Evolutionary conservation across 768 basidiomycete genomes (phyloP), one percentile per base, ranked within the genome.

Genomic region (Kockovaella imperatae): DNA sequence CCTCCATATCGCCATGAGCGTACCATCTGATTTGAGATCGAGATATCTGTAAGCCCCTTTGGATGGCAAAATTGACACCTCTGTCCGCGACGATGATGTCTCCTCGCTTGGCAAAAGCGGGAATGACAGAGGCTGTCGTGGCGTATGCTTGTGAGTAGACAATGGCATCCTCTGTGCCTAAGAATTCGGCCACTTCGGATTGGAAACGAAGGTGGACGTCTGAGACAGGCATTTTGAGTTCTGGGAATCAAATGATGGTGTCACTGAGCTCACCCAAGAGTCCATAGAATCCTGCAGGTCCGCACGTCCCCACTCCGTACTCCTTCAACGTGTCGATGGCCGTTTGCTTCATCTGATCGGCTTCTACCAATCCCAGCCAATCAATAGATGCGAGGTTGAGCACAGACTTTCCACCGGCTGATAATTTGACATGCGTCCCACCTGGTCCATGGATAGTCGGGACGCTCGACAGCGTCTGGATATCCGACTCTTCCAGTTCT

Each of bases 11-110:
- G 58, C 93, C 95, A 68, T 97, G 95, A 58, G 96, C 91, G 68
- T 80, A 99, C 88, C 88, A 99, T 45, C 87, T 80, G 28, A 97
- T 80, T 0, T 84, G 89, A 5, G 83, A 87, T 32, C 95, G 83
- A 17, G 84, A 86, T 51, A 96, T 88, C 68, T 93, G 85, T 24
- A 97, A 81, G 15, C 93, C 95, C 72, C 90, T 93, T 69, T 96
- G 91, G 46, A 96, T 86, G 14, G 87, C 82, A 70, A 97, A 89
- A 72, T 86, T 93, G 58, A 90, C 83, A n/a, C 83, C 80, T n/a
- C 88, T 82, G 71, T 99, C 93, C 3, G 89, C 90, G n/a, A 99
- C 86, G 62, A 99, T 91, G 63, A 99, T 81, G 63, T 99, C 93
- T 1, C 90, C 91, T 53, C 93, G 82, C 70, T 99, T 97, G 77